Conservation (phyloP, 179 eudicot species). For the Carnegiea gigantea region DNA sequence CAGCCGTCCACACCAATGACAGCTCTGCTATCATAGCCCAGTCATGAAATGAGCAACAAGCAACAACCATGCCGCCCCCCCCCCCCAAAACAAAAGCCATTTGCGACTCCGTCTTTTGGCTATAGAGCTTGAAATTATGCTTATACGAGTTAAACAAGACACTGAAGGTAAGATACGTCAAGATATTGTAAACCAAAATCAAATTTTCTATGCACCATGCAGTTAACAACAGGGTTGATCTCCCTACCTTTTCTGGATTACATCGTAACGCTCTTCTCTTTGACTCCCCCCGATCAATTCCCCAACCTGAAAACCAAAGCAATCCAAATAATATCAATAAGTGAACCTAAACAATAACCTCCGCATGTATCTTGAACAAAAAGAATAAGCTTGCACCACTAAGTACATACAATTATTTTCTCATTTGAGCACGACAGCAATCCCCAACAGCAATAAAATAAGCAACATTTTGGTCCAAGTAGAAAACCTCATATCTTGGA, state of each 20-base stretch:
- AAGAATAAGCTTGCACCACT: not conserved
- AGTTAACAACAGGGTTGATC: not conserved
- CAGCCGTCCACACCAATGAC: not conserved
- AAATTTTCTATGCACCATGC: not conserved
- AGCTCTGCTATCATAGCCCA: not conserved
- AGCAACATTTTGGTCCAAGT: no score
- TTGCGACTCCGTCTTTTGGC: not conserved
- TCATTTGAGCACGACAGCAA: no score
- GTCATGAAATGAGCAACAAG: not conserved
- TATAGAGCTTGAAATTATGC: not conserved
- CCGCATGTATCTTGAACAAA: not conserved
- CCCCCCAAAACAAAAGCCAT: not conserved
- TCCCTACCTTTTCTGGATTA: slow-evolving; percentile 60
- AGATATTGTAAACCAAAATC: not conserved
- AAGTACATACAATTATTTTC: not conserved
- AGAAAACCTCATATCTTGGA: not conserved
- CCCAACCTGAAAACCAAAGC: slow-evolving; percentile 64
- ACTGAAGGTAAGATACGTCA: not conserved
- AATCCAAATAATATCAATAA: not conserved
- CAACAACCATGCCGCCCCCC: no score
- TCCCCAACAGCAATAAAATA: no score
- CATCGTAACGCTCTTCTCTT: slow-evolving; percentile 89
- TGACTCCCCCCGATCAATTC: slow-evolving; percentile 98
- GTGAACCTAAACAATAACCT: not conserved
- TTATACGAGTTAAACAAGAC: not conserved